phyloP scores from a whole-genome alignment of 495 filamentous ascomycete species.

The Penicillium pulvis region DNA sequence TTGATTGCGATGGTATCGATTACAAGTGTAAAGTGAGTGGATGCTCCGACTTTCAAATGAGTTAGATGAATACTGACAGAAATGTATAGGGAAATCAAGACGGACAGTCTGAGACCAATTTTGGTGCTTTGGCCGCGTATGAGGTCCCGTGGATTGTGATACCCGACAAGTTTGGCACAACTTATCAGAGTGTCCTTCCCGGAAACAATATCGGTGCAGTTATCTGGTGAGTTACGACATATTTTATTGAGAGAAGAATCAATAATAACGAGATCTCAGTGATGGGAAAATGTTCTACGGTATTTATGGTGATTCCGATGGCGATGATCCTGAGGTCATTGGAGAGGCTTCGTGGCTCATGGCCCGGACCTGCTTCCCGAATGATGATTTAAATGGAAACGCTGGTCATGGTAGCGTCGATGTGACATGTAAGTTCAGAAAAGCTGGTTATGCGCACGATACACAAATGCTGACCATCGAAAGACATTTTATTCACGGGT shows the following conservation, averaged over 20 bases:
- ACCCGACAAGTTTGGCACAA: slow-evolving; percentile 32
- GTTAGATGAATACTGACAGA: background rate
- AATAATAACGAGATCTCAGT: slow-evolving; percentile 4
- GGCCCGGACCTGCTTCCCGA: slow-evolving; percentile 42
- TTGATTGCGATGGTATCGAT: slow-evolving; percentile 43
- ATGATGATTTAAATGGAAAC: slow-evolving; percentile 36
- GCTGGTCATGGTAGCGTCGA: slow-evolving; percentile 31
- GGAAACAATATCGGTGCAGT: slow-evolving; percentile 43
- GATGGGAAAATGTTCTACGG: slow-evolving; percentile 44
- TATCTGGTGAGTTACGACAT: slow-evolving; percentile 30
- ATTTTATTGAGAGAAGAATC: background rate
- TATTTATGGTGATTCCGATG: slow-evolving; percentile 41
- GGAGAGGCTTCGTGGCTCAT: slow-evolving; percentile 45
- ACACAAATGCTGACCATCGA: background rate
- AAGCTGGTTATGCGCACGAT: background rate
- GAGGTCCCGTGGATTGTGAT: slow-evolving; percentile 44
- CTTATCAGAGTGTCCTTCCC: slow-evolving; percentile 25
- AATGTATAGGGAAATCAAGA: slow-evolving; percentile 35
- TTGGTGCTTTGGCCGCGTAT: slow-evolving; percentile 41
- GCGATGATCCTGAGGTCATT: slow-evolving; percentile 36
- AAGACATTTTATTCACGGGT: slow-evolving; percentile 42
- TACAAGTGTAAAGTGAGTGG: slow-evolving; percentile 31
- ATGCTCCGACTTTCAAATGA: background rate
- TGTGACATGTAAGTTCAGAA: slow-evolving; percentile 36
- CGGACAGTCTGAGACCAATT: slow-evolving; percentile 35